Evolutionary conservation across 441 rosid species (phyloP).

Genomic region (Sinapis alba): DNA sequence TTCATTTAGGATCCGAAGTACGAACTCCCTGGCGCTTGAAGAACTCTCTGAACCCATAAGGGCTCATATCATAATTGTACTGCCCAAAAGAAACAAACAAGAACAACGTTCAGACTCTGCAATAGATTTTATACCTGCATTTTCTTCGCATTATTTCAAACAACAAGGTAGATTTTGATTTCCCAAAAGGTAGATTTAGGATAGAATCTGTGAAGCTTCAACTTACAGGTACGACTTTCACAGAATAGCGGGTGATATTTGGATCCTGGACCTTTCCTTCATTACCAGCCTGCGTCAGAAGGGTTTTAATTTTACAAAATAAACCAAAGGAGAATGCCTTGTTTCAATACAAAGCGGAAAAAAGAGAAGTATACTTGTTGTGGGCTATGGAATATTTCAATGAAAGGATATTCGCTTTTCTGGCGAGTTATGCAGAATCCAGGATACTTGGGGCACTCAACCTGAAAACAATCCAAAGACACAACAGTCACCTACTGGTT

Average conservation of each 20-base stretch:
- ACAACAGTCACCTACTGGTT: constrained; percentile 4
- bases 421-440: constrained; percentile 91
- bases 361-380: constrained; percentile 56
- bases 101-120: constrained; percentile 11
- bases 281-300: constrained; percentile 58
- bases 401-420: constrained; percentile 88
- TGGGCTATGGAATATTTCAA: constrained; percentile 90
- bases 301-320: neutral
- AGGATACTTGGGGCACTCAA: constrained; percentile 97
- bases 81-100: constrained; percentile 35
- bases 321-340: neutral
- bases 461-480: constrained; percentile 53
- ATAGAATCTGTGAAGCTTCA: constrained; percentile 18
- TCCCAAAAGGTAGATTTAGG: neutral
- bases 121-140: neutral
- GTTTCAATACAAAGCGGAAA: neutral
- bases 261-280: constrained; percentile 70
- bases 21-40: constrained; percentile 76
- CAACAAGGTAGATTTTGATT: neutral
- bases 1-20: constrained; percentile 48
- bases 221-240: constrained; percentile 90
- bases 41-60: constrained; percentile 92
- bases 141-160: neutral
- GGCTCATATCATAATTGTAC: constrained; percentile 83
- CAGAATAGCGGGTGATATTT: constrained; percentile 69